Conservation (phyloP, 2,329 filamentous ascomycete species). For the Lachnellula cervina region DNA sequence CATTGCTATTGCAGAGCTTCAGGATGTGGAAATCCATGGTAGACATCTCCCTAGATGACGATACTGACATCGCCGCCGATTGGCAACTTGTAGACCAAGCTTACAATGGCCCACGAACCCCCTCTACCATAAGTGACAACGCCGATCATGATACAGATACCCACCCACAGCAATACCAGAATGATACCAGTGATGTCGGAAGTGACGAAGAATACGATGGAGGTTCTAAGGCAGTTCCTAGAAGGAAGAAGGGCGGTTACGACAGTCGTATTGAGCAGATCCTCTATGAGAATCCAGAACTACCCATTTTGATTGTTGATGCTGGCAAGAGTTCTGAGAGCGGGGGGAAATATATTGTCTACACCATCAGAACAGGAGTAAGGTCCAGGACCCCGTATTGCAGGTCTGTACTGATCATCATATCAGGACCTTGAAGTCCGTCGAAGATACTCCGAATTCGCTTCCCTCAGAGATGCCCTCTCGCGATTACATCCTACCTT, state of each 20-base stretch:
- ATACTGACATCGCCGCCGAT: slow-evolving; percentile 39
- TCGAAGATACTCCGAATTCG: slow-evolving; percentile 93
- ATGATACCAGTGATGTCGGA: slow-evolving; percentile 39
- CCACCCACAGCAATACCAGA: slow-evolving; percentile 18
- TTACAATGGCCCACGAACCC: slow-evolving; percentile 44
- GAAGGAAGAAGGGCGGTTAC: slow-evolving; percentile 77
- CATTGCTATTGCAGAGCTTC: slow-evolving; percentile 5
- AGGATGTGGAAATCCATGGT: slow-evolving; percentile 35
- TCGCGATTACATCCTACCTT: slow-evolving; percentile 91
- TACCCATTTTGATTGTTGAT: slow-evolving; percentile 87
- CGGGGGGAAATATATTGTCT: slow-evolving; percentile 90
- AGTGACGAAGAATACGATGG: slow-evolving; percentile 46
- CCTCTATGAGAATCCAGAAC: slow-evolving; percentile 86
- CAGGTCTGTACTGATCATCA: slow-evolving; percentile 14
- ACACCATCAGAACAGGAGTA: slow-evolving; percentile 94
- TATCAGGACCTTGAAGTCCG: slow-evolving; percentile 86
- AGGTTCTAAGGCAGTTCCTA: slow-evolving; percentile 42
- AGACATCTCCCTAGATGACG: slow-evolving; percentile 31
- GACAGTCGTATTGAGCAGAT: slow-evolving; percentile 96
- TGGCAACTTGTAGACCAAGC: slow-evolving; percentile 47
- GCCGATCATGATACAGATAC: slow-evolving; percentile 31
- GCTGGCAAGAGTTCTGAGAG: slow-evolving; percentile 93
- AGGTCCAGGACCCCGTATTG: slow-evolving; percentile 2
- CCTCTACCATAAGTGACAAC: slow-evolving; percentile 62
- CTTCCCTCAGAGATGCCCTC: slow-evolving; percentile 81